These are phyloP conservation scores for Acanthamoeba lugdunensis DNA, from an alignment of 208 protist genomes.

Conservation along the genomic window DNA sequence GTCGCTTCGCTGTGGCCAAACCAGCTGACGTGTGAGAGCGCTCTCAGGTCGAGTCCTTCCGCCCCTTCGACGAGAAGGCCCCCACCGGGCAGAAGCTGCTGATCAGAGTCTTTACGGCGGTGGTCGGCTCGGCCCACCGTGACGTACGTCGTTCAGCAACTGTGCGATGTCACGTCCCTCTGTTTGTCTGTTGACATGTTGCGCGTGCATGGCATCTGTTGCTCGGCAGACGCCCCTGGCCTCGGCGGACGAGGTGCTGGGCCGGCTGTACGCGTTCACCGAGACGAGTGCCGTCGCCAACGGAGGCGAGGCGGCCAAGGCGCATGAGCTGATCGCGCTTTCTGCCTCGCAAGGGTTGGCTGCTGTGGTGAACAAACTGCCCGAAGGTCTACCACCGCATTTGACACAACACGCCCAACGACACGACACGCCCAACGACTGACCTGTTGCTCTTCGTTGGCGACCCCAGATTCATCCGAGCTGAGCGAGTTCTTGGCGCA, in stretches of 20 bases:
- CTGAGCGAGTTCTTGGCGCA: slow-evolving; percentile 9
- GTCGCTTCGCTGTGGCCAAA: background rate
- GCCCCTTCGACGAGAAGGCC: background rate
- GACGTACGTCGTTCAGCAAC: background rate
- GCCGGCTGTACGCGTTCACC: background rate
- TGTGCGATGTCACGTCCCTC: background rate
- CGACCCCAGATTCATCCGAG: background rate
- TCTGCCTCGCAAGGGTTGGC: slow-evolving; percentile 27
- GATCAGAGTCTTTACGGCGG: background rate
- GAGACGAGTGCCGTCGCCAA: background rate
- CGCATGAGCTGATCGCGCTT: background rate
- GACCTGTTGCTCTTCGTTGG: background rate
- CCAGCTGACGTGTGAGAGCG: background rate
- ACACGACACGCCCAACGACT: background rate
- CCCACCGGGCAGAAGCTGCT: slow-evolving; percentile 56
- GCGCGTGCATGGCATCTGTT: too few species aligned
- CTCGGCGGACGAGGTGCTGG: background rate
- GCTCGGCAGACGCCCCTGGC: background rate
- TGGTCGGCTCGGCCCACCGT: slow-evolving; percentile 17
- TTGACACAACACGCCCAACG: too few species aligned
- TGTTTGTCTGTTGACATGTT: background rate
- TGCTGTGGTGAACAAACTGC: slow-evolving; percentile 44
- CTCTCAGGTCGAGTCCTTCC: slow-evolving; percentile 1
- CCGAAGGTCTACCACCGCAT: background rate
- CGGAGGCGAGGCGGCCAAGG: background rate